These are phyloP conservation scores for Irpex lacteus DNA, from an alignment of 1,284 basidiomycete genomes.

Conservation along the genomic window DNA sequence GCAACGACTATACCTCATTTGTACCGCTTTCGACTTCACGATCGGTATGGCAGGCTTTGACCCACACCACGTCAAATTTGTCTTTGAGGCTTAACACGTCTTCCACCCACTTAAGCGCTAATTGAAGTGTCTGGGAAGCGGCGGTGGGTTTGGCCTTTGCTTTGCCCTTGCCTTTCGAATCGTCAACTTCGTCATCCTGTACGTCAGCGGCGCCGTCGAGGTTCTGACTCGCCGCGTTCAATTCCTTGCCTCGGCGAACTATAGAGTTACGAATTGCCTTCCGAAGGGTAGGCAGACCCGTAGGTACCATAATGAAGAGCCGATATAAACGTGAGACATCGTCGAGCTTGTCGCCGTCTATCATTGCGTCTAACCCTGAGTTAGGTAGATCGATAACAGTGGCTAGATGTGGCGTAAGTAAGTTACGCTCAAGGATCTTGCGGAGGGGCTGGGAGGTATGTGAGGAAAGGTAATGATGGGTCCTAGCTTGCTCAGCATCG, in stretches of 20 bases:
- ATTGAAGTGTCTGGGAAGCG: slow-evolving; percentile 43
- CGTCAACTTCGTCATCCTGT: slow-evolving; percentile 35
- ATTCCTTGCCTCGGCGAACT: slow-evolving; percentile 72
- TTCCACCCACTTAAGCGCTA: slow-evolving; percentile 93
- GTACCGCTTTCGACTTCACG: slow-evolving; percentile 80
- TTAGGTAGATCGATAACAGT: slow-evolving; percentile 79
- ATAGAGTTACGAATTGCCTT: slow-evolving; percentile 77
- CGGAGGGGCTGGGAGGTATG: slow-evolving; percentile 72
- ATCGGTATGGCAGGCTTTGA: slow-evolving; percentile 70
- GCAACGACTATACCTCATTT: slow-evolving; percentile 67
- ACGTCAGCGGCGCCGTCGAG: slow-evolving; percentile 12
- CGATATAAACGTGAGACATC: slow-evolving; percentile 83
- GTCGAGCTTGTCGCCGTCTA: slow-evolving; percentile 77
- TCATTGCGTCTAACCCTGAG: slow-evolving; percentile 87
- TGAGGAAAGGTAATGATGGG: slow-evolving; percentile 86
- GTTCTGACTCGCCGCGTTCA: slow-evolving; percentile 54
- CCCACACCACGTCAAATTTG: slow-evolving; percentile 82
- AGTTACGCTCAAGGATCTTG: slow-evolving; percentile 73
- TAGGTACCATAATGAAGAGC: slow-evolving; percentile 72
- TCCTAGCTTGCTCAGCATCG: slow-evolving; percentile 82
- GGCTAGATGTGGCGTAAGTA: slow-evolving; percentile 78
- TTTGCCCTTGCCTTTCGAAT: slow-evolving; percentile 53
- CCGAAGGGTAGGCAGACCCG: slow-evolving; percentile 68
- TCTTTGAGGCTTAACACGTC: slow-evolving; percentile 91
- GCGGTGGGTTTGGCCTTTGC: slow-evolving; percentile 46